A percentile compares a stretch with the other conserved stretches of the same genome.
phyloP scores from a whole-genome alignment of 2,329 filamentous ascomycete genomes.

The Rhynchosporium secalis region DNA sequence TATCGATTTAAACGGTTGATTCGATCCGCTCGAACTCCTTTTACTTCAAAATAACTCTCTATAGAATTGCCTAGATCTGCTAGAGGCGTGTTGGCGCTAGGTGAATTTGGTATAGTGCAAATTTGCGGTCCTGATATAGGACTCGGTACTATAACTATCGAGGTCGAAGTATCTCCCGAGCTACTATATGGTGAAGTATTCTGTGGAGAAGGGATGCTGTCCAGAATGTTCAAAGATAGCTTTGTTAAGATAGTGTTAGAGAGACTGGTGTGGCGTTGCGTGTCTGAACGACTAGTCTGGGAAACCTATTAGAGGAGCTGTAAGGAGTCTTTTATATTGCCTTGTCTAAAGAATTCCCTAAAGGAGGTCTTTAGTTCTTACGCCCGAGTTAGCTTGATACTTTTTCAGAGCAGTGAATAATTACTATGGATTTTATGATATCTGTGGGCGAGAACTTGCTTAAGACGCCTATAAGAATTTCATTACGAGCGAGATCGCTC shows the following conservation, averaged over 20 bases:
- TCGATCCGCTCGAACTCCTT: not conserved
- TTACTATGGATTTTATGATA: slow-evolving; percentile 2
- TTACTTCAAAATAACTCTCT: not conserved
- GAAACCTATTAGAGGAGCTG: not conserved
- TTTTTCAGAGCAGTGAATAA: not conserved
- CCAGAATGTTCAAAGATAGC: not conserved
- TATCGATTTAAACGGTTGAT: not conserved
- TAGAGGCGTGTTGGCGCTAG: not conserved
- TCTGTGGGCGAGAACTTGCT: slow-evolving; percentile 4
- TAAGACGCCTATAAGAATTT: not conserved
- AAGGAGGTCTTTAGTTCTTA: not conserved
- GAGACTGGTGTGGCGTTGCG: not conserved
- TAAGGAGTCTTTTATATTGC: not conserved
- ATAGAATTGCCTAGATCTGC: not conserved
- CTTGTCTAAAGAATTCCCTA: not conserved
- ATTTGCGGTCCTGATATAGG: not conserved
- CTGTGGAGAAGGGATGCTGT: slow-evolving; percentile 1
- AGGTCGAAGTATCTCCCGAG: not conserved
- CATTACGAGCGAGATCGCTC: slow-evolving; percentile 6
- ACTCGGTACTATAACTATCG: not conserved
- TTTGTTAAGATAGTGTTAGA: not conserved
- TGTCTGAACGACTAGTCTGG: not conserved
- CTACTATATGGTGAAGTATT: not conserved
- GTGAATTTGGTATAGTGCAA: not conserved
- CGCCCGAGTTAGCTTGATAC: not conserved